Base-by-base conservation (phyloP, 83 land plant genomes). In the Larix sibirica region DNA sequence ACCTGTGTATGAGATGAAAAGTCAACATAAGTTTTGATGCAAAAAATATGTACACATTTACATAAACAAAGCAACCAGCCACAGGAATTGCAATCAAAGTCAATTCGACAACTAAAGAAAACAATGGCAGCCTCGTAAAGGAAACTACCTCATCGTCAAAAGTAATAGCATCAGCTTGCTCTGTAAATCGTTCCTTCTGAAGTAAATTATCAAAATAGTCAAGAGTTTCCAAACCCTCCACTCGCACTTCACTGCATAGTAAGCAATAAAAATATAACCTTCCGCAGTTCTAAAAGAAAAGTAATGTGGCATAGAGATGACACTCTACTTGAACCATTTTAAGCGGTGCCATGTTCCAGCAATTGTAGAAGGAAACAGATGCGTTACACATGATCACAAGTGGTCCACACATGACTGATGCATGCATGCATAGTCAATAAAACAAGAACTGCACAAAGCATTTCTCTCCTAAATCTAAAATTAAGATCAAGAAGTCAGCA, bases 131-230 rank as follows among this genome's bases (percentile, higher is more conserved):
- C 28, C 5, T n/a, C 21, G n/a, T 23, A 18, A 73, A 73, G 73
- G 12, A 16, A 66, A 47, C 38, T 87, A 88, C 90, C 87, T 91
- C 93, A 8, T 86, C 85, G 54, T 91, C 93, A 82, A 91, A 91
- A 58, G 93, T 90, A 64, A 91, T 81, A 6, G 93, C 90, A 83
- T 91, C 90, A 18, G 85, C 93, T 73, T 91, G 93, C 77, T 91
- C 93, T 20, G 93, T 91, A 67, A 82, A 87, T 21, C 93, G 74
- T 58, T 90, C 84, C 80, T 73, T 83, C 20, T 85, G 82, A 62
- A 74, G 74, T 69, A 91, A 67, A 50, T 91, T 91, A 74, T 91
- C 93, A 20, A 91, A 82, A 70, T 82, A 91, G 60, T 91, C 93
- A 3, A 87, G 83, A 33, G 93, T 91, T 84, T 91, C 93, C 64